Evolutionary conservation across 2,329 filamentous ascomycete species (phyloP), one percentile per base, ranked within the genome.

Genomic region (Samsoniella hepiali): DNA sequence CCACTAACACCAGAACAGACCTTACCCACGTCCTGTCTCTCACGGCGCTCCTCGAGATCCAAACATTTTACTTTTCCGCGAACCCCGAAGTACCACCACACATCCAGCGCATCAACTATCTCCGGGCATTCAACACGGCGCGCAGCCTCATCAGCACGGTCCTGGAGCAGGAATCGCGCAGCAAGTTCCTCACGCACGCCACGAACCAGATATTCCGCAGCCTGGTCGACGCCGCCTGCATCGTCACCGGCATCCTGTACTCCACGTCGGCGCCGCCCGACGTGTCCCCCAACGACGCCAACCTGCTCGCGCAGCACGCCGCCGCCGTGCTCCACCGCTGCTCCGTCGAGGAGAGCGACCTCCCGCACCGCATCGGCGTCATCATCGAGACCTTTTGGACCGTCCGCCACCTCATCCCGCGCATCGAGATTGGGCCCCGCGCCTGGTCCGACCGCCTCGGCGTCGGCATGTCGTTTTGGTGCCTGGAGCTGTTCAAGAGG

Each of bases 351-450:
- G 81, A 84, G 11, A 77, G 73, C 27, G 83, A 85, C 67, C 74
- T 85, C 2, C 75, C 82, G 1, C 72, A 74, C 51, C 78, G 83
- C 17, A 75, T 76, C 1, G 72, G 76, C 44, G 74, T 76, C 63
- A 78, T 84, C 64, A 73, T 84, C 51, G 81, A 83, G 68, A 78
- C 78, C 1, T 84, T 77, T 63, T 83, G 78, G 81, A 75, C 72
- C 36, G 71, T 77, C 53, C 73, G 75, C 31, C 72, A 74, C 63
- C 65, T 73, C 57, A 69, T 80, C 62, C 74, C 77, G 34, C 71
- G 71, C 31, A 71, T 75, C 32, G 78, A 79, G 44, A 75, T 77
- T 9, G 74, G 77, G 0, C 77, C 77, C 1, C 71, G 73, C 13
- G 78, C 79, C 42, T 75, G 73, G 71, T 76, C 78, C 3, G 76